phyloP scores from a whole-genome alignment of 2,329 filamentous ascomycete genomes.

The Fusarium guadeloupense region DNA sequence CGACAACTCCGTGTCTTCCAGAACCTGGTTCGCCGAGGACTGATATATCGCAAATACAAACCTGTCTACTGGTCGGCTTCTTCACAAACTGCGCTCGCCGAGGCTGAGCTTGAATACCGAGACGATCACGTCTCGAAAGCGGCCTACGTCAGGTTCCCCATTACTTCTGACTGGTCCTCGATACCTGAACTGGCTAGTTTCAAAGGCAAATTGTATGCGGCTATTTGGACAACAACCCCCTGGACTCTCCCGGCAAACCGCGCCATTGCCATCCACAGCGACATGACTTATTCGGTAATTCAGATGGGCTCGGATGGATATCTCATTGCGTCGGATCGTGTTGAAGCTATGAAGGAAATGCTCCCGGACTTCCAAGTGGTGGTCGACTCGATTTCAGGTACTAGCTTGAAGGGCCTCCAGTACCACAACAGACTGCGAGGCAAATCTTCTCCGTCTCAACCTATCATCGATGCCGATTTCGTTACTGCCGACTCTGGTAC shows the following conservation, averaged over 20 bases:
- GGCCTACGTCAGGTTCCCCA: constrained; percentile 82
- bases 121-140: constrained; percentile 76
- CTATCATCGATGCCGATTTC: constrained; percentile 85
- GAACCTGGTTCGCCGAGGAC: constrained; percentile 74
- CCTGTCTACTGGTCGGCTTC: constrained; percentile 90
- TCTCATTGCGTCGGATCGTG: constrained; percentile 75
- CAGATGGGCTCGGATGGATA: constrained; percentile 66
- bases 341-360: constrained; percentile 65
- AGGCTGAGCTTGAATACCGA: constrained; percentile 86
- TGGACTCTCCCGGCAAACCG: constrained; percentile 96
- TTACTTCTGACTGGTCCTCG: constrained; percentile 56
- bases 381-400: constrained; percentile 67
- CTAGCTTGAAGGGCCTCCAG: constrained; percentile 68
- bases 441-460: constrained; percentile 64
- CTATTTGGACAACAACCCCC: constrained; percentile 98
- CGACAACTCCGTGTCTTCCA: constrained; percentile 79
- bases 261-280: constrained; percentile 82
- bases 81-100: constrained; percentile 80
- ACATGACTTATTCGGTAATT: constrained; percentile 78
- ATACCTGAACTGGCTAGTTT: constrained; percentile 51
- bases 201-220: constrained; percentile 69
- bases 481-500: constrained; percentile 91
- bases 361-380: constrained; percentile 65
- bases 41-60: constrained; percentile 82
- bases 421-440: constrained; percentile 79